A percentile compares a stretch with the other conserved stretches of the same genome.
phyloP scores from a whole-genome alignment of 495 filamentous ascomycete genomes.

The Terfezia boudieri region DNA sequence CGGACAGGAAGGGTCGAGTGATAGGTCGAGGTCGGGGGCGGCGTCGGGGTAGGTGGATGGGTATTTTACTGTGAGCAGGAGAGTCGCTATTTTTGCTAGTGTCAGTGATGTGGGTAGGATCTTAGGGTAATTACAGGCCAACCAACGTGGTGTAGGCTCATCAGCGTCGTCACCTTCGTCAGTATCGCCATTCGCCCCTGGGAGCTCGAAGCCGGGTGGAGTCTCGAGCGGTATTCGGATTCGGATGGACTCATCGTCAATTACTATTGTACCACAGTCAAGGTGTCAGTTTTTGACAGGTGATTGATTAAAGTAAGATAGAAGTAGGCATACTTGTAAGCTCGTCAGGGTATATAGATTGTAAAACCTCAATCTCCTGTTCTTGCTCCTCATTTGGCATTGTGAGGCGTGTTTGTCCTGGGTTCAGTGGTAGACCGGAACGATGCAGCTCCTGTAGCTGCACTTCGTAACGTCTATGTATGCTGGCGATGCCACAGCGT shows the following conservation, averaged over 20 bases:
- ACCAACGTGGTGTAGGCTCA: constrained; percentile 8
- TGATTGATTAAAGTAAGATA: not conserved
- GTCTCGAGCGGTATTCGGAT: constrained; percentile 64
- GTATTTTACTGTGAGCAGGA: constrained; percentile 66
- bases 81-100: constrained; percentile 24
- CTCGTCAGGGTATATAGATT: constrained; percentile 95
- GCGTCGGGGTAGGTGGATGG: constrained; percentile 72
- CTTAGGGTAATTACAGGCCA: not conserved
- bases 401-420: no score
- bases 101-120: not conserved
- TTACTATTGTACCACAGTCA: constrained; percentile 29
- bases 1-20: constrained; percentile 25
- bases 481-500: no score
- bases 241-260: constrained; percentile 66
- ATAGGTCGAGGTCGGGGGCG: constrained; percentile 56
- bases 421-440: no score
- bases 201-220: constrained; percentile 8
- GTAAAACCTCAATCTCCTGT: constrained; percentile 91
- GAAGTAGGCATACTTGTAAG: constrained; percentile 48
- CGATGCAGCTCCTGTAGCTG: no score
- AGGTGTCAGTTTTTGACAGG: not conserved
- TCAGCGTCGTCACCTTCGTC: constrained; percentile 34
- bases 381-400: constrained; percentile 50
- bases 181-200: constrained; percentile 22
- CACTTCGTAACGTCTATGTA: no score